Evolutionary conservation across 2,329 filamentous ascomycete genomes (phyloP).

Genomic region (Tricladium varicosporioides): DNA sequence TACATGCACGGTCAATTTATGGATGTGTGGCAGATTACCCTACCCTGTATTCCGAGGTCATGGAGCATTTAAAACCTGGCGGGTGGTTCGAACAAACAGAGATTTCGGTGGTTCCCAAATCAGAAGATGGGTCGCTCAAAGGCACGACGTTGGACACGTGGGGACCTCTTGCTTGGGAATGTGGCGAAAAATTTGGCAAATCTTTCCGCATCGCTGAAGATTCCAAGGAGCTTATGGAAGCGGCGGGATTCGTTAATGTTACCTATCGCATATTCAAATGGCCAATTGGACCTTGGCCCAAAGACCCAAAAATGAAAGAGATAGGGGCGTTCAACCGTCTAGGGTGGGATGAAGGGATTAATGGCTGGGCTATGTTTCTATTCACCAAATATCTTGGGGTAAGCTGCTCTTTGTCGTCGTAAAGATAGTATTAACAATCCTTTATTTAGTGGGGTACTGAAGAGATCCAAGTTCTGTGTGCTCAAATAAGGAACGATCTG

Average conservation of each 20-base stretch:
- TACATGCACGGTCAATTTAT: no score
- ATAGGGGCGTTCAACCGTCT: slow-evolving; percentile 18
- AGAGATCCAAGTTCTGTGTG: not conserved
- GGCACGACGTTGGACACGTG: slow-evolving; percentile 35
- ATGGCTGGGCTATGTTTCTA: slow-evolving; percentile 22
- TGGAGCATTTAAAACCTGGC: slow-evolving; percentile 16
- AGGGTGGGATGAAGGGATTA: slow-evolving; percentile 18
- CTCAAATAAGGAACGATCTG: not conserved
- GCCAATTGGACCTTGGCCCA: slow-evolving; percentile 33
- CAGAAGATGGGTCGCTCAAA: slow-evolving; percentile 15
- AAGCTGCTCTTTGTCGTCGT: not conserved
- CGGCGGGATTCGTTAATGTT: slow-evolving; percentile 30
- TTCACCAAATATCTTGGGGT: not conserved
- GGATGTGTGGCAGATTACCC: no score
- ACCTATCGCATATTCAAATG: slow-evolving; percentile 23
- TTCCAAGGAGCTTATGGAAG: slow-evolving; percentile 13
- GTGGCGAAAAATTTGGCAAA: slow-evolving; percentile 37
- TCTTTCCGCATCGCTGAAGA: slow-evolving; percentile 32
- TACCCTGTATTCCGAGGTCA: no score
- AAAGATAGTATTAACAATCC: not conserved
- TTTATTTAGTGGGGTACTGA: not conserved
- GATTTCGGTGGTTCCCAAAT: slow-evolving; percentile 32
- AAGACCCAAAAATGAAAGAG: slow-evolving; percentile 26
- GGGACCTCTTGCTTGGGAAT: slow-evolving; percentile 42
- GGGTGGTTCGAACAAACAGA: slow-evolving; percentile 37